A percentile compares a stretch with the other conserved stretches of the same genome.
Evolutionary conservation across 352 stramenopile species (phyloP).

Genomic region (Pythium graminicola): DNA sequence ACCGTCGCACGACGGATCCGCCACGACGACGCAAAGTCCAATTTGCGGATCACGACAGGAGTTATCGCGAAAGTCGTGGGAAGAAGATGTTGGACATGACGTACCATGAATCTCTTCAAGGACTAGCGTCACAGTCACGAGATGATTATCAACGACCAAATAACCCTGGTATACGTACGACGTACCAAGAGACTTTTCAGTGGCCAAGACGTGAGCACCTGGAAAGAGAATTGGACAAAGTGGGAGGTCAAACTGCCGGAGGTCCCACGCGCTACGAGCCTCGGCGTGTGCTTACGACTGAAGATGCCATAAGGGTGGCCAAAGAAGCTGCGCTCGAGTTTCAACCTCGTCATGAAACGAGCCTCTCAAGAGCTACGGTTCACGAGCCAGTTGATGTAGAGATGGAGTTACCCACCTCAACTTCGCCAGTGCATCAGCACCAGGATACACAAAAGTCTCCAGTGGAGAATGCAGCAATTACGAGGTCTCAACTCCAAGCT

Average conservation of each 20-base stretch:
- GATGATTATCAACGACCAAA: neutral
- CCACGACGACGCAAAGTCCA: conserved; percentile 16
- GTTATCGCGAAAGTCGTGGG: conserved; percentile 6
- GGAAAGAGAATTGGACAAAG: conserved; percentile 5
- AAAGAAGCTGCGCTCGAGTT: conserved; percentile 31
- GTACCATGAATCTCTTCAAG: conserved; percentile 10
- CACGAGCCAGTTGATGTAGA: too few species aligned
- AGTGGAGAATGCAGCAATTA: too few species aligned
- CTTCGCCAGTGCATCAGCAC: too few species aligned
- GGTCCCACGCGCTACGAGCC: conserved; percentile 16
- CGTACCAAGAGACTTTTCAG: conserved; percentile 17
- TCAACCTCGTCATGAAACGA: conserved; percentile 1
- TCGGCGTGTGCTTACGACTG: conserved; percentile 25
- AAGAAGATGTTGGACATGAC: conserved; percentile 1
- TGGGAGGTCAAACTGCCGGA: conserved; percentile 12
- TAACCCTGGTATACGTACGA: neutral
- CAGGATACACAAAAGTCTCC: too few species aligned
- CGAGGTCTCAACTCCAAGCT: neutral
- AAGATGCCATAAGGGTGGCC: conserved; percentile 34
- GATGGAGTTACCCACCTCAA: too few species aligned
- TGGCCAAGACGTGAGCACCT: conserved; percentile 6
- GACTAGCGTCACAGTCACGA: neutral
- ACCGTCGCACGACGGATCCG: neutral
- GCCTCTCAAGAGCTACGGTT: too few species aligned
- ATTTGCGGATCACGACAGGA: conserved; percentile 15